Base-by-base conservation (phyloP, 2,329 filamentous ascomycete genomes). In the Xenoacremonium recifei region DNA sequence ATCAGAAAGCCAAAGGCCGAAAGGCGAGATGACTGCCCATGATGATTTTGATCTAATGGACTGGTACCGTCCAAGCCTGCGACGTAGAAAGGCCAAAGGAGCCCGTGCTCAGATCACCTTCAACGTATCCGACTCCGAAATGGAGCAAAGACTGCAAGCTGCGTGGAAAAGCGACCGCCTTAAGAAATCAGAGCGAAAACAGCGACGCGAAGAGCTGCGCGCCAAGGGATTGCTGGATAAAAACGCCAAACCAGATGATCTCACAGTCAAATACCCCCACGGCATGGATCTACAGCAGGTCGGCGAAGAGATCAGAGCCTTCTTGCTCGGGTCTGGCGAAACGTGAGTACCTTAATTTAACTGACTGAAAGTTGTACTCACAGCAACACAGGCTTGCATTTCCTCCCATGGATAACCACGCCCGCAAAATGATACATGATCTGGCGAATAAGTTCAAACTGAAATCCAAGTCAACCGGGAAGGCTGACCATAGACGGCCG, bases 21-120 rank as follows among this genome's bases (percentile, higher is more conserved):
- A n/a, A n/a, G n/a, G n/a, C n/a, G n/a, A n/a, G 17, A n/a, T 31
- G 6, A 15, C n/a, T 11, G 67, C 66, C 2, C 78, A 81, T 47
- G 81, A 85, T 46, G 86, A 82, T 7, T 84, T 96, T 49, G 89
- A 96, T 58, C 72, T 95, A 33, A 92, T 93, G 84, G 88, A 95
- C 57, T 89, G 87, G 67, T 78, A 87, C 13, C 76, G 83, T 19
- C 82, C 84, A 2, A 89, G 82, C 39, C 63, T 90, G 5, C 77
- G 74, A 41, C 63, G 65, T 33, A 80, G 76, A 48, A 84, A 80
- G 57, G 71, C 76, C 50, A 89, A 87, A 62, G 81, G 80, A 32
- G 72, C 75, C 12, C 77, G 79, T 48, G 73, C 70, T 34, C 70
- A 75, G 39, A 63, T 76, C 34, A 69, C 72, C 4, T 64, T 73